A percentile compares a stretch with the other conserved stretches of the same genome.
phyloP scores from a whole-genome alignment of 2,329 filamentous ascomycete genomes.

The Penicillium verrucosum region DNA sequence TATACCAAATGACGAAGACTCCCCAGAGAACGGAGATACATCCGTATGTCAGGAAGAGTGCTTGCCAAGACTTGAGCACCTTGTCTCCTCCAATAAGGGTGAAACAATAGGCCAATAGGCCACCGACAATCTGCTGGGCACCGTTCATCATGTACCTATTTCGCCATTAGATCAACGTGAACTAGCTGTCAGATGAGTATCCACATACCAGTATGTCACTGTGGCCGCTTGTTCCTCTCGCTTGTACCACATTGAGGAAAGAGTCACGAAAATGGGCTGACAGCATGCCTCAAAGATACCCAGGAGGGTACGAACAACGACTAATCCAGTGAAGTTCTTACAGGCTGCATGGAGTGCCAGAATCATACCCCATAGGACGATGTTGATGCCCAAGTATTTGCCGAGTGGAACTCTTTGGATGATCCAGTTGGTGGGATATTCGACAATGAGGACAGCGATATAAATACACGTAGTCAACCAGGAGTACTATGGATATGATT shows the following conservation, averaged over 20 bases:
- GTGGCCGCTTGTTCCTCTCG: conserved; percentile 64
- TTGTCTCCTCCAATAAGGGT: conserved; percentile 50
- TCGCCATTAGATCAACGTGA: background rate
- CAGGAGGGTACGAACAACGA: conserved; percentile 62
- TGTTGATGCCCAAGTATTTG: conserved; percentile 63
- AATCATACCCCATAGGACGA: conserved; percentile 61
- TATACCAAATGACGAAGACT: conserved; percentile 60
- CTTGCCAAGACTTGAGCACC: conserved; percentile 64
- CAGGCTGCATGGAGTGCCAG: conserved; percentile 61
- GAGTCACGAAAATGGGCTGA: conserved; percentile 65
- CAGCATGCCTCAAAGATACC: conserved; percentile 69
- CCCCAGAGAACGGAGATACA: conserved; percentile 62
- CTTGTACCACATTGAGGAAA: conserved; percentile 69
- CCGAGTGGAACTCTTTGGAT: conserved; percentile 64
- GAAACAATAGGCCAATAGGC: conserved; percentile 60
- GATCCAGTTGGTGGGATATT: conserved; percentile 68
- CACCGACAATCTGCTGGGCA: conserved; percentile 68
- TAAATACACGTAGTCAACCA: conserved; percentile 75
- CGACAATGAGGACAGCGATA: conserved; percentile 66
- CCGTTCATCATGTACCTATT: conserved; percentile 70
- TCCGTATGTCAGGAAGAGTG: conserved; percentile 66
- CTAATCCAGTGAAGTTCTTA: conserved; percentile 57
- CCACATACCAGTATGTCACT: conserved; percentile 62
- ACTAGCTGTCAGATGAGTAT: no score
- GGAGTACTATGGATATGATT: conserved; percentile 51